These are phyloP conservation scores for Cylindrotheca closterium DNA, from an alignment of 108 stramenopile species.

Conservation along the genomic window DNA sequence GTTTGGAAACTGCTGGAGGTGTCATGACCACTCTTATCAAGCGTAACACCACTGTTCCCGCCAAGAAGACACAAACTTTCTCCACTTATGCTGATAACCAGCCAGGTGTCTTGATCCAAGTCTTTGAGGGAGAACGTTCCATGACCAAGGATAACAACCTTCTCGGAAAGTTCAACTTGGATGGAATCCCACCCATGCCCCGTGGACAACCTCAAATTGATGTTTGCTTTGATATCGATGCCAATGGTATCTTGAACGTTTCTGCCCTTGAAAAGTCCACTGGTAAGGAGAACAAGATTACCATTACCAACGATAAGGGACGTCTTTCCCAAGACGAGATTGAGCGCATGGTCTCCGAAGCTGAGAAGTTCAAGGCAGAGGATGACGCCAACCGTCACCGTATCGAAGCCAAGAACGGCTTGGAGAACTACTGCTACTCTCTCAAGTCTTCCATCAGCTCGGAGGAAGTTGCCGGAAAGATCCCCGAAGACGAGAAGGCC, in stretches of 20 bases:
- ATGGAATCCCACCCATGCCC: constrained; percentile 99
- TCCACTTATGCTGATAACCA: constrained; percentile 99
- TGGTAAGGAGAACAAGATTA: constrained; percentile 99
- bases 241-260: constrained; percentile 87
- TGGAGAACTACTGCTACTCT: constrained; percentile 97
- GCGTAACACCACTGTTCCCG: constrained; percentile 93
- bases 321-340: constrained; percentile 98
- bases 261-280: constrained; percentile 98
- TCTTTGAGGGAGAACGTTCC: constrained; percentile 99
- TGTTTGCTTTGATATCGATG: constrained; percentile 99
- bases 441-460: constrained; percentile 90
- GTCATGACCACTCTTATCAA: constrained; percentile 96
- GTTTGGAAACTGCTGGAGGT: constrained; percentile 96
- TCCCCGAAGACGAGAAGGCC: constrained; percentile 82
- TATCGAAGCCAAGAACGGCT: constrained; percentile 94
- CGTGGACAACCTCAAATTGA: constrained; percentile 99
- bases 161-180: constrained; percentile 98
- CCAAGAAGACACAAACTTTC: constrained; percentile 99
- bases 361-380: constrained; percentile 97
- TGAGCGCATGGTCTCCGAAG: constrained; percentile 98
- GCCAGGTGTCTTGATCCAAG: constrained; percentile 98
- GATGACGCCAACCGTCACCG: constrained; percentile 95
- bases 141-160: constrained; percentile 99
- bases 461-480: constrained; percentile 85
- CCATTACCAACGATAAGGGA: constrained; percentile 99